Percentiles rank a stretch among this genome's conserved stretches.
phyloP scores from a whole-genome alignment of 148 eudicot genomes.

The Agrostemma githago region DNA sequence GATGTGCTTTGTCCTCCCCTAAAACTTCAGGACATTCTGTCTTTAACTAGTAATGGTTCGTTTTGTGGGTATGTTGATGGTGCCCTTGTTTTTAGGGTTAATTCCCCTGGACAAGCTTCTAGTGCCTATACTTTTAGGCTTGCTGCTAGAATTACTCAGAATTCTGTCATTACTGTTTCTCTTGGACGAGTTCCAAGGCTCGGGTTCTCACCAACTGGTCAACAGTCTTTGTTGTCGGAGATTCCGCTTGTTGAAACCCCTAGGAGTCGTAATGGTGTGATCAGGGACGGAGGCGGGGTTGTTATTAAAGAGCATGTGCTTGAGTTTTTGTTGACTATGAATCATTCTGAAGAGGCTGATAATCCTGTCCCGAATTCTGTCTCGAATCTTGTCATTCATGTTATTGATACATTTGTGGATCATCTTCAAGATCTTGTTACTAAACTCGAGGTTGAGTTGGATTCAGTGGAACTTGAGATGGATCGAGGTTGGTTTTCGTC shows the following conservation, averaged over 20 bases:
- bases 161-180: slow-evolving; percentile 86
- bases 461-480: slow-evolving; percentile 77
- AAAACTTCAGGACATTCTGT: slow-evolving; percentile 90
- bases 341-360: slow-evolving; percentile 97
- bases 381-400: slow-evolving; percentile 75
- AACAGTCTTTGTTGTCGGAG: slow-evolving; percentile 65
- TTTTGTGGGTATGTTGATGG: slow-evolving; percentile 91
- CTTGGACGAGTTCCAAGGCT: slow-evolving; percentile 84
- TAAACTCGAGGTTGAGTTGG: slow-evolving; percentile 86
- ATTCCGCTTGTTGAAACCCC: slow-evolving; percentile 80
- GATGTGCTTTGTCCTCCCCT: slow-evolving; percentile 86
- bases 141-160: slow-evolving; percentile 85
- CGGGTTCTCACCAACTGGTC: slow-evolving; percentile 70
- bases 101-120: slow-evolving; percentile 81
- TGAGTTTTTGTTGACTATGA: slow-evolving; percentile 87
- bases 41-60: slow-evolving; percentile 85
- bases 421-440: slow-evolving; percentile 86
- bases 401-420: slow-evolving; percentile 95
- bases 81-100: slow-evolving; percentile 82
- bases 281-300: slow-evolving; percentile 41
- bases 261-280: slow-evolving; percentile 34
- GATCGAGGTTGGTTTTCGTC: slow-evolving; percentile 58
- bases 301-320: slow-evolving; percentile 87
- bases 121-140: slow-evolving; percentile 77
- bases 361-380: slow-evolving; percentile 90